Evolutionary conservation across 2,329 filamentous ascomycete species (phyloP).

Genomic region (Cladophialophora yegresii): DNA sequence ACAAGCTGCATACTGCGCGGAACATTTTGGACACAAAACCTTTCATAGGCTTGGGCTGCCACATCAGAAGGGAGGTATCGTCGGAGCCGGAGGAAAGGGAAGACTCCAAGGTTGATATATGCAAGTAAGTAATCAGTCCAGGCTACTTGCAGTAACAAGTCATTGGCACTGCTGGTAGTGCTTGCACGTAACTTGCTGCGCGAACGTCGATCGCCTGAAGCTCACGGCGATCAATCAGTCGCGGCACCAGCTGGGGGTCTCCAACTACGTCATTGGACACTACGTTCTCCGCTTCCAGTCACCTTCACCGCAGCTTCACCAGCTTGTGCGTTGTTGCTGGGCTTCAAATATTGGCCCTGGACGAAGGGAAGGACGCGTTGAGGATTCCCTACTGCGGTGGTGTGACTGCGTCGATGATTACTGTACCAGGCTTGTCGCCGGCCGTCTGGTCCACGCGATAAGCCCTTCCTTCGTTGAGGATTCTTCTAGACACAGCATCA

Average conservation of each 20-base stretch:
- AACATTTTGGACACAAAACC: slow-evolving; percentile 33
- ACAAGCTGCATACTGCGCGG: slow-evolving; percentile 23
- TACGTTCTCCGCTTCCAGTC: neutral
- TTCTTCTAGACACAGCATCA: neutral
- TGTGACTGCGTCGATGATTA: neutral
- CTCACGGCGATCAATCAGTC: neutral
- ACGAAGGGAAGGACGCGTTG: neutral
- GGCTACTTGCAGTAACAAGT: neutral
- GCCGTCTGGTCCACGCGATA: neutral
- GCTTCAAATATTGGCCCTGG: neutral
- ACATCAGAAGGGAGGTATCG: slow-evolving; percentile 10
- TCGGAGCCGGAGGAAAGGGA: neutral
- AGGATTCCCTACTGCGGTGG: neutral
- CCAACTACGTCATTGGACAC: neutral
- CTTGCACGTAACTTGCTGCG: neutral
- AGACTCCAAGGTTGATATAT: neutral
- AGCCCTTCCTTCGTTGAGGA: neutral
- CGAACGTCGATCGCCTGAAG: neutral
- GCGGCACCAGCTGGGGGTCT: no score
- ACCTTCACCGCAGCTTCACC: neutral
- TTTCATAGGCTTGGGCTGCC: slow-evolving; percentile 31
- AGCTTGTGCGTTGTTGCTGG: neutral
- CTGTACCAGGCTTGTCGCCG: neutral
- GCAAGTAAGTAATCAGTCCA: neutral
- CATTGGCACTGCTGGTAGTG: neutral